A percentile compares a stretch with the other conserved stretches of the same genome.
Evolutionary conservation across 2,329 filamentous ascomycete genomes (phyloP).

Genomic region (Colletotrichum sp.): DNA sequence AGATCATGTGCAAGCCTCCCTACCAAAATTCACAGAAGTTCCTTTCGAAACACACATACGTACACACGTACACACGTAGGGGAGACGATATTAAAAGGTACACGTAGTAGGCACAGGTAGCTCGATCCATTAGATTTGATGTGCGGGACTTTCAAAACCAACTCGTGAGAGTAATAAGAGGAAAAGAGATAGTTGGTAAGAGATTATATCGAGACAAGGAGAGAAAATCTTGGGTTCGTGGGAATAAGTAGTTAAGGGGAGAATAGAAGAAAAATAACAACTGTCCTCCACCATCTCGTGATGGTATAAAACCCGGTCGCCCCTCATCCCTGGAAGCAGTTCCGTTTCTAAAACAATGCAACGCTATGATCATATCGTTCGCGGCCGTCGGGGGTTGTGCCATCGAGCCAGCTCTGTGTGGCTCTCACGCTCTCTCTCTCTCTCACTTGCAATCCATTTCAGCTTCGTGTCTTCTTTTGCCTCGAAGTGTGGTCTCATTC

Average conservation of each 20-base stretch:
- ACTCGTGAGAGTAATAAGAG: background rate
- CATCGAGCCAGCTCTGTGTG: constrained; percentile 25
- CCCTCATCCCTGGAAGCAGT: background rate
- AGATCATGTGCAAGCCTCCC: background rate
- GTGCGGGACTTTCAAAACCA: background rate
- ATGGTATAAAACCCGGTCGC: background rate
- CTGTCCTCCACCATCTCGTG: background rate
- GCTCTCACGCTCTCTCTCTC: constrained; percentile 1
- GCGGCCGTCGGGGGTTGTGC: constrained; percentile 18
- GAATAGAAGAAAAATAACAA: background rate
- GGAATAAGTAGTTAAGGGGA: background rate
- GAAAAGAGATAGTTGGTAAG: background rate
- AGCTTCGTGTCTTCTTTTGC: background rate
- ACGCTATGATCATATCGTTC: constrained; percentile 18
- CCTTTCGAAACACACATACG: background rate
- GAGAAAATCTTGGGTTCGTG: background rate
- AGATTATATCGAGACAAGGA: constrained; percentile 1
- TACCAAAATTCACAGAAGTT: background rate
- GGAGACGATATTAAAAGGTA: background rate
- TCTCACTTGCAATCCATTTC: background rate
- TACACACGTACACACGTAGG: background rate
- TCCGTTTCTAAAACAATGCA: constrained; percentile 15
- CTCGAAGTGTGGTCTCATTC: background rate
- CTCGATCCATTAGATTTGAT: background rate
- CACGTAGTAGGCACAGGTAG: background rate